Evolutionary conservation across 1,284 basidiomycete species (phyloP), one percentile per base, ranked within the genome.

Genomic region (Hymenochaete sp.): DNA sequence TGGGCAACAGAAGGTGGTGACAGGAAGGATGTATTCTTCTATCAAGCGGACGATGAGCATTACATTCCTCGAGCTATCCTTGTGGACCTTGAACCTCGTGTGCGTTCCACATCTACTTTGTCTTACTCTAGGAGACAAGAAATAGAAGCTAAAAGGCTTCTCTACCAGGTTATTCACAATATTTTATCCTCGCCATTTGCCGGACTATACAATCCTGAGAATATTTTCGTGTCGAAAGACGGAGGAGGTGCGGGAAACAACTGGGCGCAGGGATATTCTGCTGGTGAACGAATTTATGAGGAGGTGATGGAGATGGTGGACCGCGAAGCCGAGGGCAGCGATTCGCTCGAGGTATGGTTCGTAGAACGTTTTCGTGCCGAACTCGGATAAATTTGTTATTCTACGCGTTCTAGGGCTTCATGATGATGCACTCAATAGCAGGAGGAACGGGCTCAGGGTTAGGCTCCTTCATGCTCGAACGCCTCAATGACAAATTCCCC

Each of bases 241-340:
- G 96, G 96, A 4, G 93, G 96, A 14, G 96, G 96, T 45, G 95
- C 96, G 3, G 96, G 95, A 24, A 99, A 99, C 60, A 98, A 98
- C 60, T 98, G 95, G 95, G 95, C 93, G 0, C 89, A 93, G 57
- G 95, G 95, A 3, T 93, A 95, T 57, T 73, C 81, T 8, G 77
- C 84, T 3, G 96, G 93, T 37, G 93, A 98, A 64, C 73, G 76
- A 55, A 79, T 95, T 53, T 97, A 95, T 57, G 95, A 98, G 57
- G 95, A 98, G 56, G 79, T 98, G 42, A 95, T 98, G 79, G 95
- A 99, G 64, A 98, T 98, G 93, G 80, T 98, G 47, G 96, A 98
- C 62, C 76, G 96, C 27, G 96, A 98, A 66, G 95, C 95, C 2
- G 96, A 99, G 60, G 95, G 96, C 3, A 95, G 92, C 61, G 96